Evolutionary conservation across 2,329 filamentous ascomycete genomes (phyloP).

Genomic region (Gremmenia infestans): DNA sequence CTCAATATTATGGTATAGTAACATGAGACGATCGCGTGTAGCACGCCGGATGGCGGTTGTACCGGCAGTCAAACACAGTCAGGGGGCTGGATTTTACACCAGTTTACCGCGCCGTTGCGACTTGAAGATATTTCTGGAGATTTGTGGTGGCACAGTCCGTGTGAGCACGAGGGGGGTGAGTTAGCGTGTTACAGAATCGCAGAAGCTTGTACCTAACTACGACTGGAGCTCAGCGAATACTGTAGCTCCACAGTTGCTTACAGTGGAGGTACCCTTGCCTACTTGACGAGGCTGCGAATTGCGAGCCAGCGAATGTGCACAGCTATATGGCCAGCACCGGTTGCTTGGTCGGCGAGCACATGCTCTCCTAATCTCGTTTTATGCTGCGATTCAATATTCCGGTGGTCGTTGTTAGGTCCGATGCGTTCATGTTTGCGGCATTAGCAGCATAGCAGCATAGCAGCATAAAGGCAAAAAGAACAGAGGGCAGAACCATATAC

Average conservation of each 20-base stretch:
- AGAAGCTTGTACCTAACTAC: not conserved
- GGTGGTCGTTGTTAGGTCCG: not conserved
- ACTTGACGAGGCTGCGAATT: not conserved
- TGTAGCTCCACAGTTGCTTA: not conserved
- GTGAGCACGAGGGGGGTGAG: not conserved
- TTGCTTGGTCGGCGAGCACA: not conserved
- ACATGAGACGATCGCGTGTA: not conserved
- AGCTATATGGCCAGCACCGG: not conserved
- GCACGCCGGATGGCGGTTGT: not conserved
- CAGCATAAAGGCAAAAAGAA: not conserved
- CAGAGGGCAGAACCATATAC: not conserved
- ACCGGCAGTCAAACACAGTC: not conserved
- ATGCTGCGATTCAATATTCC: not conserved
- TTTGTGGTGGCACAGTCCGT: not conserved
- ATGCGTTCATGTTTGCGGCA: not conserved
- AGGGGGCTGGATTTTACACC: not conserved
- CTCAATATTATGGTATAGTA: not conserved
- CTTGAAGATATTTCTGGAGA: constrained; percentile 1
- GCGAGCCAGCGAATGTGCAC: no score
- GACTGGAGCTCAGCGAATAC: not conserved
- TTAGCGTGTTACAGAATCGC: not conserved
- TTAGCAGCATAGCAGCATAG: not conserved
- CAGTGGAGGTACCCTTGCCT: not conserved
- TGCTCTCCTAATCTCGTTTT: not conserved
- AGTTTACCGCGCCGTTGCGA: not conserved